A percentile compares a stretch with the other conserved stretches of the same genome.
Conservation (phyloP, 1,284 basidiomycete species). For the Cutaneotrichosporon sp. region DNA sequence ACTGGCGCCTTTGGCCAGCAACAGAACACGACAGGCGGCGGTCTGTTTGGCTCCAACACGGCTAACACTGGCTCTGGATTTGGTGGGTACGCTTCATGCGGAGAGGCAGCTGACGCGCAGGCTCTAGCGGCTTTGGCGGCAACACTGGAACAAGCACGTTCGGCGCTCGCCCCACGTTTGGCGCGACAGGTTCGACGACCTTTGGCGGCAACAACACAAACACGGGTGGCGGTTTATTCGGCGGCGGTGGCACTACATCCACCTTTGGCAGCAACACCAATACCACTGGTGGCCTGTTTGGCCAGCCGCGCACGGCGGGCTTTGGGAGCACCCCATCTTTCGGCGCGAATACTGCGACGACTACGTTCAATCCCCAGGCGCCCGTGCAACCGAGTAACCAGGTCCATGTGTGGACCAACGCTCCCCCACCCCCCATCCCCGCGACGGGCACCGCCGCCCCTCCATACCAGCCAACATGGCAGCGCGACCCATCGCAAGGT, state of each 20-base stretch:
- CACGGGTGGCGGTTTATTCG: slow-evolving; percentile 52
- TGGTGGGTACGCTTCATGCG: slow-evolving; percentile 18
- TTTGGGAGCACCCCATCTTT: slow-evolving; percentile 26
- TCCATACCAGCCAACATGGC: slow-evolving; percentile 43
- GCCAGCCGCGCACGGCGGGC: slow-evolving; percentile 16
- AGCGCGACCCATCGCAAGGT: slow-evolving; percentile 29
- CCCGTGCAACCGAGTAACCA: slow-evolving; percentile 15
- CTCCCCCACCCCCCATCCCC: slow-evolving; percentile 29
- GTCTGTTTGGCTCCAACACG: slow-evolving; percentile 45
- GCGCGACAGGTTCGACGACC: slow-evolving; percentile 39
- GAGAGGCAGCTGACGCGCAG: not conserved
- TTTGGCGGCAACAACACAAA: slow-evolving; percentile 49
- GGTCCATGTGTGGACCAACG: slow-evolving; percentile 27
- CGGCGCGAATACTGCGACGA: slow-evolving; percentile 16
- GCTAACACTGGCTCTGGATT: slow-evolving; percentile 26
- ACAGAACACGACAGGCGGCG: slow-evolving; percentile 58
- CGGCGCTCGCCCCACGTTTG: slow-evolving; percentile 37
- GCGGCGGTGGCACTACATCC: slow-evolving; percentile 11
- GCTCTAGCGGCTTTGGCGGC: slow-evolving; percentile 11
- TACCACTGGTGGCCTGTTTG: slow-evolving; percentile 26
- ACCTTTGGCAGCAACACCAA: slow-evolving; percentile 25
- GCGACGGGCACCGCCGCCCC: slow-evolving; percentile 37
- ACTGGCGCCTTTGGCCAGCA: slow-evolving; percentile 34
- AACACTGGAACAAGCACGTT: slow-evolving; percentile 26
- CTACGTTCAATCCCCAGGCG: slow-evolving; percentile 21